Percentiles rank a stretch among this genome's conserved stretches.
Conservation (phyloP, 148 eudicot genomes). For the Silene conica region DNA sequence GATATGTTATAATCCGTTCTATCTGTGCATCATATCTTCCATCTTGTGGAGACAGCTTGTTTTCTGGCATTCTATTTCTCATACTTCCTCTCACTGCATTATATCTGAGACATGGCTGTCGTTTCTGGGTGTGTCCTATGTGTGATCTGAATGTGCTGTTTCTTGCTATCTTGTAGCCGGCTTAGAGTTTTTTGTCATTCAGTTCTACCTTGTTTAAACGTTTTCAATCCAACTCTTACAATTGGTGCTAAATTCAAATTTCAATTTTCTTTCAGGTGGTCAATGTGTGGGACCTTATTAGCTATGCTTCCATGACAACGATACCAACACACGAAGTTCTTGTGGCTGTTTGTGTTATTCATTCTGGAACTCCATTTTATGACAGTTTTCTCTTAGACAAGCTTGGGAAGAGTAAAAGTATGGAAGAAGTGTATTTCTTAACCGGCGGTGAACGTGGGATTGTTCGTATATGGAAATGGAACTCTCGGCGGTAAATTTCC, state of each 20-base stretch:
- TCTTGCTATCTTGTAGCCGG: neutral
- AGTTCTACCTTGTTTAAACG: neutral
- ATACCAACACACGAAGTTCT: conserved; percentile 74
- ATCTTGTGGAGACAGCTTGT: neutral
- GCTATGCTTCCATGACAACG: conserved; percentile 51
- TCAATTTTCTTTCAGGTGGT: conserved; percentile 57
- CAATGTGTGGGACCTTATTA: conserved; percentile 81
- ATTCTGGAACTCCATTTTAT: conserved; percentile 49
- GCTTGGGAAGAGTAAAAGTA: conserved; percentile 39
- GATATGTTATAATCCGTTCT: neutral
- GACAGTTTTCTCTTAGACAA: conserved; percentile 39
- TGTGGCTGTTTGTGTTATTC: conserved; percentile 67
- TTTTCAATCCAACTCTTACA: neutral
- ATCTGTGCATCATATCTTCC: neutral
- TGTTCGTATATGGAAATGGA: conserved; percentile 95
- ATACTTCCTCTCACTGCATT: neutral
- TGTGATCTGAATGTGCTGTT: neutral
- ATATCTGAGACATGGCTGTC: neutral
- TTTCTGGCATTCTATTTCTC: neutral
- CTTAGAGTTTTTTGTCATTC: neutral
- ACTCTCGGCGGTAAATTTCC: conserved; percentile 64
- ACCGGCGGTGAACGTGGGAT: conserved; percentile 97
- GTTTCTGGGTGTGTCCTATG: neutral
- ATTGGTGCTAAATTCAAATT: neutral
- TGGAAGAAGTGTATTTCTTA: conserved; percentile 46